These are phyloP conservation scores for Fusarium sp. DNA, from an alignment of 2,329 filamentous ascomycete genomes.

Conservation along the genomic window DNA sequence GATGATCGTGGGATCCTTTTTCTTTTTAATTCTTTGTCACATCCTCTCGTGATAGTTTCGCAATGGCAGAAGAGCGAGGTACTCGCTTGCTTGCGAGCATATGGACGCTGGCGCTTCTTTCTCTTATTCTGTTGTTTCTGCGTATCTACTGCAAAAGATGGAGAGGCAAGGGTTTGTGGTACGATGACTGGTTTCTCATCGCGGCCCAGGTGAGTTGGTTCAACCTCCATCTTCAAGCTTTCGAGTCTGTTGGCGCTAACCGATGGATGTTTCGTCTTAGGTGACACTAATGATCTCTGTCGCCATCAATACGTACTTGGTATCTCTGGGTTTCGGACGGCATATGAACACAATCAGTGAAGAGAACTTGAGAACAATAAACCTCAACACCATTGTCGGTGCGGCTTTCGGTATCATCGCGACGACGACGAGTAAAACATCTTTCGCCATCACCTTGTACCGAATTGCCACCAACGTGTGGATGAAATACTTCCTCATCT, in stretches of 20 bases:
- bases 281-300: slow-evolving; percentile 44
- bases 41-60: not conserved
- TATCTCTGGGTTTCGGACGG: slow-evolving; percentile 46
- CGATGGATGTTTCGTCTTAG: slow-evolving; percentile 27
- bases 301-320: slow-evolving; percentile 49
- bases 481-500: slow-evolving; percentile 47
- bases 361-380: slow-evolving; percentile 43
- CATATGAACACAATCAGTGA: slow-evolving; percentile 39
- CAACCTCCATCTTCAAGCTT: not conserved
- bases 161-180: slow-evolving; percentile 51
- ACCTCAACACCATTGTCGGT: slow-evolving; percentile 45
- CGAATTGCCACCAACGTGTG: slow-evolving; percentile 46
- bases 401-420: slow-evolving; percentile 50
- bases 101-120: slow-evolving; percentile 45
- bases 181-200: slow-evolving; percentile 53
- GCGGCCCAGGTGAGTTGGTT: slow-evolving; percentile 48
- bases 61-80: slow-evolving; percentile 41
- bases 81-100: slow-evolving; percentile 46
- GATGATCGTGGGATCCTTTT: not conserved
- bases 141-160: slow-evolving; percentile 53
- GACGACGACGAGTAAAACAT: slow-evolving; percentile 53
- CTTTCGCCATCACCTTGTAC: slow-evolving; percentile 53
- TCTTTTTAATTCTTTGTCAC: not conserved
- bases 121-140: slow-evolving; percentile 45
- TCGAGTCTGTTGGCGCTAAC: not conserved